Conservation (phyloP, 2,329 filamentous ascomycete species). For the Tolypocladium capitatum region DNA sequence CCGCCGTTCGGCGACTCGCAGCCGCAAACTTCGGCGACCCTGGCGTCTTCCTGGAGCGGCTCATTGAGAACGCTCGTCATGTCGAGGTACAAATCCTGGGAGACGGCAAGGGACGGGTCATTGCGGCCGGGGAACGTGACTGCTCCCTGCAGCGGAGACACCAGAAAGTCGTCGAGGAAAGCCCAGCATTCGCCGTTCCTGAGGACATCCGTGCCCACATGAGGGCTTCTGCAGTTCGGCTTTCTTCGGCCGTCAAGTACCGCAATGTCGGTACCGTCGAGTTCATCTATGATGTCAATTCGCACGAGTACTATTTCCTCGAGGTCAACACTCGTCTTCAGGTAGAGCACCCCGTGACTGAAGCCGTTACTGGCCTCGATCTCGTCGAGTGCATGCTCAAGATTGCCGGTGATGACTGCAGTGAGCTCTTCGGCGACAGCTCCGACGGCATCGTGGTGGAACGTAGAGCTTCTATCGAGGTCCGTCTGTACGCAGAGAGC, state of each 20-base stretch:
- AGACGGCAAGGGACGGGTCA: conserved; percentile 26
- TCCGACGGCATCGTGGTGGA: not conserved
- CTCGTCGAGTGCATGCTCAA: conserved; percentile 43
- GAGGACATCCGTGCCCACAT: conserved; percentile 18
- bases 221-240: conserved; percentile 19
- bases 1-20: conserved; percentile 23
- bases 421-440: conserved; percentile 7
- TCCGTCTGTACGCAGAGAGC: conserved; percentile 32
- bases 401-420: conserved; percentile 11
- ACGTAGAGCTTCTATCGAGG: conserved; percentile 23
- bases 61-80: conserved; percentile 26
- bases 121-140: conserved; percentile 31
- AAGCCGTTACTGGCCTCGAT: conserved; percentile 63
- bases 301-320: conserved; percentile 28
- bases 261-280: conserved; percentile 30
- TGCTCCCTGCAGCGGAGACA: conserved; percentile 37
- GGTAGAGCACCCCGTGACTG: conserved; percentile 43
- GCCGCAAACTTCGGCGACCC: conserved; percentile 27
- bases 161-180: conserved; percentile 39
- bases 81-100: conserved; percentile 38
- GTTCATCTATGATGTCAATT: conserved; percentile 27
- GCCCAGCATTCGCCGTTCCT: conserved; percentile 22
- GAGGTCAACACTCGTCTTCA: conserved; percentile 36
- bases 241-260: conserved; percentile 24
- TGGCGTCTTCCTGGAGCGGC: conserved; percentile 28